A percentile compares a stretch with the other conserved stretches of the same genome.
Evolutionary conservation across 352 stramenopile genomes (phyloP).

Genomic region (Phytophthora boehmeriae): DNA sequence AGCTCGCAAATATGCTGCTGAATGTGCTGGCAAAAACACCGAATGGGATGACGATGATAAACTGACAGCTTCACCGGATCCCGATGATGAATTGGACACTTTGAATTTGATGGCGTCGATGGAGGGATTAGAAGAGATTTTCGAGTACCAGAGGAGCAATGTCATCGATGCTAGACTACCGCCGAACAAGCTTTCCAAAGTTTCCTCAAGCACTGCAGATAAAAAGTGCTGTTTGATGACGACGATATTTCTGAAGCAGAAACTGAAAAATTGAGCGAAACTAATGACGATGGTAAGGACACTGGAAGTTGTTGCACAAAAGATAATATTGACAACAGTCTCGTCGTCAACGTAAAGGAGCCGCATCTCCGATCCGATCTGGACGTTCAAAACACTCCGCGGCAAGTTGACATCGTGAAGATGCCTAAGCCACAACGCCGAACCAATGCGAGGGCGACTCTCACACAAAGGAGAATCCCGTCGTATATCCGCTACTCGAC

Average conservation of each 20-base stretch:
- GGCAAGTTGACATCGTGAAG: constrained; percentile 14
- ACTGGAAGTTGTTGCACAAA: not conserved
- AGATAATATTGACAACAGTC: not conserved
- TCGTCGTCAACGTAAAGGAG: not conserved
- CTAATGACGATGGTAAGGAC: constrained; percentile 1
- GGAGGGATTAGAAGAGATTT: not conserved
- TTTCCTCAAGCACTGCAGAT: not conserved
- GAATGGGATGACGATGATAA: not conserved
- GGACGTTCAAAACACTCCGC: not conserved
- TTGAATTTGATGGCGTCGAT: constrained; percentile 6
- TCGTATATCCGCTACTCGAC: not conserved
- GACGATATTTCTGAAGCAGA: not conserved
- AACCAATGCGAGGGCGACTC: not conserved
- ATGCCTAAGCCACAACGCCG: constrained; percentile 4
- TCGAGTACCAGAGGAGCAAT: not conserved
- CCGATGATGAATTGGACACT: constrained; percentile 7
- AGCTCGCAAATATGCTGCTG: not conserved
- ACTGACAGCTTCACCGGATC: not conserved
- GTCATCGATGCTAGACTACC: not conserved
- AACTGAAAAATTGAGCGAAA: not conserved
- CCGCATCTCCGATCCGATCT: not conserved
- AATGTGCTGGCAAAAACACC: not conserved
- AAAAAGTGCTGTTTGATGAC: not conserved
- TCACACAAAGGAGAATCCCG: constrained; percentile 6
- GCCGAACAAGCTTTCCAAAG: not conserved